phyloP scores from a whole-genome alignment of 768 basidiomycete species.

The Boletus coccyginus region DNA sequence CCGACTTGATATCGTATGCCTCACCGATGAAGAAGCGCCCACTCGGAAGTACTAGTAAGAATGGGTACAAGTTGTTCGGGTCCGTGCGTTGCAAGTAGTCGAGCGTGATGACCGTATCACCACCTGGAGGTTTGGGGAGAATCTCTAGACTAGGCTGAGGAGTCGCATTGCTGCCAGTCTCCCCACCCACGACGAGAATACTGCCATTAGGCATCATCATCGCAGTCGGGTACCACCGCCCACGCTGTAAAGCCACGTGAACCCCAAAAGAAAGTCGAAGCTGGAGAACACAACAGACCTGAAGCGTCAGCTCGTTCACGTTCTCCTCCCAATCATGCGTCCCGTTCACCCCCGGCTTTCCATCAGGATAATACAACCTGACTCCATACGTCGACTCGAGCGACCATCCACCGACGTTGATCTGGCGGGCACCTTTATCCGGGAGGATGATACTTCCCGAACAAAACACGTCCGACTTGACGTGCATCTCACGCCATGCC shows the following conservation, averaged over 20 bases:
- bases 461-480: slow-evolving; percentile 79
- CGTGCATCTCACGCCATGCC: slow-evolving; percentile 76
- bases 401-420: slow-evolving; percentile 51
- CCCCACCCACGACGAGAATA: slow-evolving; percentile 72
- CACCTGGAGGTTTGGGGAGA: slow-evolving; percentile 64
- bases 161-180: slow-evolving; percentile 64
- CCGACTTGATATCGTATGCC: neutral
- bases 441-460: slow-evolving; percentile 71
- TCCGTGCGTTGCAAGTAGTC: slow-evolving; percentile 71
- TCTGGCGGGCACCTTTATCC: slow-evolving; percentile 54
- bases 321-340: slow-evolving; percentile 85
- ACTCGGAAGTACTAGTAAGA: slow-evolving; percentile 68
- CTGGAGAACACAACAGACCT: slow-evolving; percentile 38
- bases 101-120: slow-evolving; percentile 55
- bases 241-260: slow-evolving; percentile 37
- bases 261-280: neutral
- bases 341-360: slow-evolving; percentile 62
- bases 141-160: slow-evolving; percentile 71
- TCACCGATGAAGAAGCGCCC: slow-evolving; percentile 69
- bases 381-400: slow-evolving; percentile 69
- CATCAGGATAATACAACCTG: slow-evolving; percentile 70
- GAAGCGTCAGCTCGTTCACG: slow-evolving; percentile 50
- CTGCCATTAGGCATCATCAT: slow-evolving; percentile 72
- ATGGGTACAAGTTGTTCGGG: slow-evolving; percentile 80
- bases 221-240: slow-evolving; percentile 72